Base-by-base conservation (phyloP, 2,329 filamentous ascomycete species). In the Fusarium equiseti region DNA sequence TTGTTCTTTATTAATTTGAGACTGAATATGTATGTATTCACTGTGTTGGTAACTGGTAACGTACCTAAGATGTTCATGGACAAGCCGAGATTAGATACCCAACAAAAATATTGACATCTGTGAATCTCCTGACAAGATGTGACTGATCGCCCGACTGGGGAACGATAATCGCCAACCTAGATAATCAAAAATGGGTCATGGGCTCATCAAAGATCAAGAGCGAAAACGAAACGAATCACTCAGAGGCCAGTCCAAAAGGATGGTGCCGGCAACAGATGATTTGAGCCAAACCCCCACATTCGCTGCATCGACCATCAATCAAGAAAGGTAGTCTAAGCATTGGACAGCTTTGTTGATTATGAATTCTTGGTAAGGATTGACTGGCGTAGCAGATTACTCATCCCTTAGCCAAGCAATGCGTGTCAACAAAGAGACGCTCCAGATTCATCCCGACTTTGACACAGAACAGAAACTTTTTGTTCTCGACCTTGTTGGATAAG, bases 251-350 rank as follows among this genome's bases (percentile, higher is more conserved):
- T 18, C 56, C 38, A 52, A 57, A 42, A 63, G 49, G 46, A 73
- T 73, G 70, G 70, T 68, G 61, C 51, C 54, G 62, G 63, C 59
- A 62, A 73, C 71, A 63, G 54, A 55, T 49, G 70, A 57, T 54
- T 51, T 26, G n/a, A 46, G 22, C 55, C 52, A 24, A 32, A 26
- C 57, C 52, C 32, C 63, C 52, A 59, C 54, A 55, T 57, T 59
- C 20, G 12, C 16, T n/a, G 20, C 48, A 51, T 51, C 22, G 32
- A 51, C 26, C 46, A 18, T 26, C 9, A 44, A 26, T 44, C 20
- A 26, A 9, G 32, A 35, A 35, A 35, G 32, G 18, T 35, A 35
- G 16, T 38, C 10, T 38, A 38, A 24, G 20, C 42, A 44, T 44
- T 44, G n/a, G 22, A 22, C 42, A 43, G 18, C 15, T 22, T 20